A percentile compares a stretch with the other conserved stretches of the same genome.
These are phyloP conservation scores for Zostera marina DNA, from an alignment of 116 monocot species.

Conservation along the genomic window DNA sequence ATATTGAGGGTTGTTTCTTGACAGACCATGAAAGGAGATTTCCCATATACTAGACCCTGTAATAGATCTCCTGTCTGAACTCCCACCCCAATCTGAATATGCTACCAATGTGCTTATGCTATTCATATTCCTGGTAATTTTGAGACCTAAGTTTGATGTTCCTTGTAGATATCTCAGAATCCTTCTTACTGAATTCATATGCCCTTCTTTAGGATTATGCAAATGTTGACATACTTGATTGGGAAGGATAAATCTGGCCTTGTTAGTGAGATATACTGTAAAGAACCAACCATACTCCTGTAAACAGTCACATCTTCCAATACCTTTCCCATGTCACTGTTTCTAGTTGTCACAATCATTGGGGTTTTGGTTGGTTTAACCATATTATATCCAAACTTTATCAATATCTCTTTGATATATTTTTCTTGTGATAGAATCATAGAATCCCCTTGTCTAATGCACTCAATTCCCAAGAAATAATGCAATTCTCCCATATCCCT, in stretches of 20 bases:
- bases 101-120: not conserved
- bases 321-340: too few species aligned
- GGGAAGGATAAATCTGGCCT: too few species aligned
- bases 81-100: not conserved
- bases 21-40: not conserved
- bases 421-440: not conserved
- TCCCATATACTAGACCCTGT: not conserved
- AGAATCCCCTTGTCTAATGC: not conserved
- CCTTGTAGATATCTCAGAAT: not conserved
- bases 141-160: not conserved
- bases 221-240: too few species aligned
- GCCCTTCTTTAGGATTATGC: too few species aligned
- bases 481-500: not conserved
- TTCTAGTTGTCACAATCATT: too few species aligned
- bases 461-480: not conserved
- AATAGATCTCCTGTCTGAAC: not conserved
- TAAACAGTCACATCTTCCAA: too few species aligned
- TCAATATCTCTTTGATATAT: not conserved
- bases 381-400: too few species aligned
- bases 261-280: too few species aligned
- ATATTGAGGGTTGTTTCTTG: not conserved
- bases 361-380: too few species aligned
- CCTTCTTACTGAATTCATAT: not conserved
- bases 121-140: not conserved
- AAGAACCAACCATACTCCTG: too few species aligned